phyloP scores from a whole-genome alignment of 2,329 filamentous ascomycete species.

The Aspergillus versicolor region DNA sequence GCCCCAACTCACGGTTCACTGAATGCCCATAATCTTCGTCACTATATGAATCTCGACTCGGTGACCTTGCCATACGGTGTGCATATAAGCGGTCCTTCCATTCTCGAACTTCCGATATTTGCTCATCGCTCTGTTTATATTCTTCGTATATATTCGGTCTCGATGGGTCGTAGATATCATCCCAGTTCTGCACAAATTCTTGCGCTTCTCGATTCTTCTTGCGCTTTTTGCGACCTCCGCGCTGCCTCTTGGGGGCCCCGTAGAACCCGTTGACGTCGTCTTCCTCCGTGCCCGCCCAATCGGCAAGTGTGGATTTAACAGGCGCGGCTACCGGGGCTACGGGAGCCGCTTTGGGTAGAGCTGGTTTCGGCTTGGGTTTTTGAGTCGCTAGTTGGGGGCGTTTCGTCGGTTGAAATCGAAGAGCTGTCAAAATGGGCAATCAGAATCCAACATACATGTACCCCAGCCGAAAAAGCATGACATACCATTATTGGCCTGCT shows the following conservation, averaged over 20 bases:
- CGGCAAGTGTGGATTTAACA: constrained; percentile 69
- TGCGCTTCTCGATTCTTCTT: constrained; percentile 69
- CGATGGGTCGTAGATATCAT: constrained; percentile 84
- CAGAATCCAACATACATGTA: constrained; percentile 17
- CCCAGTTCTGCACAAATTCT: constrained; percentile 69
- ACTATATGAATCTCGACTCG: constrained; percentile 48
- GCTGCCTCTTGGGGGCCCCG: constrained; percentile 64
- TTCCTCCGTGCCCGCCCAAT: constrained; percentile 80
- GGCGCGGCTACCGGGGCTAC: constrained; percentile 44
- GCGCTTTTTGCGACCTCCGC: constrained; percentile 75
- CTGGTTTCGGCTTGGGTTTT: constrained; percentile 63
- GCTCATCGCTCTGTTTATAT: constrained; percentile 81
- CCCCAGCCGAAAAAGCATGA: constrained; percentile 21
- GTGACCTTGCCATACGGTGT: constrained; percentile 57
- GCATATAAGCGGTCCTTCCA: constrained; percentile 83
- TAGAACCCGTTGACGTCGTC: constrained; percentile 71
- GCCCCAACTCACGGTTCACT: constrained; percentile 45
- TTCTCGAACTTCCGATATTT: constrained; percentile 73
- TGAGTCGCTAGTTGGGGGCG: constrained; percentile 65
- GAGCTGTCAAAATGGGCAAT: constrained; percentile 52
- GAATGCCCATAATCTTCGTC: constrained; percentile 49
- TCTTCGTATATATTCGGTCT: constrained; percentile 81
- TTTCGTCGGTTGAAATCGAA: constrained; percentile 85
- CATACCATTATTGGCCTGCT: constrained; percentile 65
- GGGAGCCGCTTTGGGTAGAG: constrained; percentile 52